Base-by-base conservation (phyloP, 768 basidiomycete genomes). In the Boletellus ananas region DNA sequence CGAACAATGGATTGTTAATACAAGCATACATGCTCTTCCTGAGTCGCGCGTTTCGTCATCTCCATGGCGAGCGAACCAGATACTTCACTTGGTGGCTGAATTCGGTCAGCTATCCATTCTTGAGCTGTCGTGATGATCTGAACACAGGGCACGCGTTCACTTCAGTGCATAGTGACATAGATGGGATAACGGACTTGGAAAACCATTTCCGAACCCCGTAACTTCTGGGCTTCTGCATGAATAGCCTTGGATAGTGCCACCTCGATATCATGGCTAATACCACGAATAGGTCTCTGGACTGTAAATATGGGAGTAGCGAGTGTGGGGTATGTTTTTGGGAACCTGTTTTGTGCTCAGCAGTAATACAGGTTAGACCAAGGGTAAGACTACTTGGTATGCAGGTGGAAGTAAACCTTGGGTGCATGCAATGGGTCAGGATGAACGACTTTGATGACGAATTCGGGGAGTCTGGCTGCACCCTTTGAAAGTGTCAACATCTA, bases 301-400 rank as follows among this genome's bases (percentile, higher is more conserved):
- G 78, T 73, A 56, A 92, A 87, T 1, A 74, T 78, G 7, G 89
- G 84, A 36, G 74, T 78, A 23, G 86, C 83, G 46, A 85, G 77
- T 4, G 71, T 70, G n/a, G 90, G 90, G 61, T 92, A 92, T 45
- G 87, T 89, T 67, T 83, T 88, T 3, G 90, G 87, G 51, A 91
- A 81, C 65, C 87, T 90, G 33, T 1, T 38, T 52, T 34, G 21
- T 14, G 14, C 20, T 46, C 54, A 51, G 47, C 31, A 38, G 37
- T 6, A 25, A 57, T 35, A 23, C 13, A 16, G 12, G n/a, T 41
- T 17, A 18, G 25, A 23, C 10, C n/a, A 41, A 58, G 18, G 42
- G 77, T 13, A 5, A 40, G 10, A 13, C 59, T 62, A 90, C 89
- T 81, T 87, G 52, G 81, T 79, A 63, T 84, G 80, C 46, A 93